A percentile compares a stretch with the other conserved stretches of the same genome.
Evolutionary conservation across 257 asterid species (phyloP).

Genomic region (Nicotiana sylvestris): DNA sequence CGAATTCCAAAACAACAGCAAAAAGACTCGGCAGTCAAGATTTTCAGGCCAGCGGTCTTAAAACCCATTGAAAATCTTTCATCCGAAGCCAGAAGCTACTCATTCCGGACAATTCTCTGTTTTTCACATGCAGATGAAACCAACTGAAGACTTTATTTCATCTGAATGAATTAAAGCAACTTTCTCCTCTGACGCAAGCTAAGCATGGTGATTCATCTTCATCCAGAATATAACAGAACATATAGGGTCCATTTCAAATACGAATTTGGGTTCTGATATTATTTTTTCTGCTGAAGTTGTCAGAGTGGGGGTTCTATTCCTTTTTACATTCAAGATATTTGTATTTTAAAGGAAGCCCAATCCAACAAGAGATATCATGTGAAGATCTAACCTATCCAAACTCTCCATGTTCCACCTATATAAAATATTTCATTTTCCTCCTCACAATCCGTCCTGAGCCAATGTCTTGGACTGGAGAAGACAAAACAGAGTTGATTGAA

Average conservation of each 20-base stretch:
- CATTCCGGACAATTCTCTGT: background rate
- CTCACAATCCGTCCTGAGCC: background rate
- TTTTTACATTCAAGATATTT: background rate
- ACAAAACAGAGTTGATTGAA: background rate
- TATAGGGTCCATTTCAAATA: background rate
- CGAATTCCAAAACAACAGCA: background rate
- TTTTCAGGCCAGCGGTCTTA: background rate
- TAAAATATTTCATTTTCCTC: background rate
- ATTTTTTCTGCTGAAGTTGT: background rate
- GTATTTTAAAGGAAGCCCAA: background rate
- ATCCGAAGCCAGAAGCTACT: background rate
- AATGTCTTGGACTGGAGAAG: background rate
- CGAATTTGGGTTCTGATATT: background rate
- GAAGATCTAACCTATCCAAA: background rate
- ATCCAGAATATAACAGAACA: background rate
- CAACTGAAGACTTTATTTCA: background rate
- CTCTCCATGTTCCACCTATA: background rate
- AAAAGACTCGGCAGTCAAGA: background rate
- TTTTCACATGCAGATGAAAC: background rate
- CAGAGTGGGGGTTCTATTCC: background rate
- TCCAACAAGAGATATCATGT: background rate
- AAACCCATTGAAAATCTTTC: background rate
- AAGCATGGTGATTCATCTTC: background rate
- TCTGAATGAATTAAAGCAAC: background rate
- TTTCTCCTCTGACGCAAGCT: background rate